These are phyloP conservation scores for Colletotrichum chlorophyti DNA, from an alignment of 2,329 filamentous ascomycete species.

Conservation along the genomic window DNA sequence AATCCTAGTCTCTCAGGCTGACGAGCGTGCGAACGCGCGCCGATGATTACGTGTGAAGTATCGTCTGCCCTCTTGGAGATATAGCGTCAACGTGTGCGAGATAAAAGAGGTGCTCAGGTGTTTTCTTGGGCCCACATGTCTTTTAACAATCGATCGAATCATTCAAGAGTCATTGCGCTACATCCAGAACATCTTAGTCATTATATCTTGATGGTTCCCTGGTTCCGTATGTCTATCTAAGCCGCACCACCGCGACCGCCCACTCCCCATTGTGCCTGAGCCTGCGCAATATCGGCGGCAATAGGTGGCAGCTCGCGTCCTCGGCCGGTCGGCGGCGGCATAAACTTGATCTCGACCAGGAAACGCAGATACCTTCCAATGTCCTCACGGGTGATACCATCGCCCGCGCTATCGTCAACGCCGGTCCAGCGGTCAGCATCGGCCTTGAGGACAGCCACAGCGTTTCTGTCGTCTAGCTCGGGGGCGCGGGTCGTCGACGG, in stretches of 20 bases:
- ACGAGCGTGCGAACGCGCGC: no score
- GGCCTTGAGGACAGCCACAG: slow-evolving; percentile 60
- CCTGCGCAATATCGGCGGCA: slow-evolving; percentile 28
- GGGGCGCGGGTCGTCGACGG: slow-evolving; percentile 74
- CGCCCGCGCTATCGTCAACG: slow-evolving; percentile 59
- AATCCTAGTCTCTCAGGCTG: no score
- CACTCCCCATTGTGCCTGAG: slow-evolving; percentile 33
- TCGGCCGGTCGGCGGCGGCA: slow-evolving; percentile 37
- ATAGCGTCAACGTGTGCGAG: no score
- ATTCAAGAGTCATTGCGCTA: no score
- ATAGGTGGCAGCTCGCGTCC: slow-evolving; percentile 35
- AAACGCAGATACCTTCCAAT: slow-evolving; percentile 37
- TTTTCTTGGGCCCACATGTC: no score
- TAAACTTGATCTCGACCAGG: slow-evolving; percentile 38
- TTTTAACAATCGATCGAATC: no score
- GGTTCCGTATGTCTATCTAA: neutral
- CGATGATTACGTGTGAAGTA: no score
- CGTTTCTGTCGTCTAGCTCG: slow-evolving; percentile 75
- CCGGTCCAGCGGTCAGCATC: slow-evolving; percentile 67
- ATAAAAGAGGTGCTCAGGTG: no score
- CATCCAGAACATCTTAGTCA: no score
- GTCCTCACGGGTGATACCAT: slow-evolving; percentile 35
- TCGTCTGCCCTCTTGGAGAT: no score
- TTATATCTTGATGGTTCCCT: neutral
- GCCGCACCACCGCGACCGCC: slow-evolving; percentile 28